These are phyloP conservation scores for Trifolium pratense DNA, from an alignment of 306 rosid genomes.

Conservation along the genomic window DNA sequence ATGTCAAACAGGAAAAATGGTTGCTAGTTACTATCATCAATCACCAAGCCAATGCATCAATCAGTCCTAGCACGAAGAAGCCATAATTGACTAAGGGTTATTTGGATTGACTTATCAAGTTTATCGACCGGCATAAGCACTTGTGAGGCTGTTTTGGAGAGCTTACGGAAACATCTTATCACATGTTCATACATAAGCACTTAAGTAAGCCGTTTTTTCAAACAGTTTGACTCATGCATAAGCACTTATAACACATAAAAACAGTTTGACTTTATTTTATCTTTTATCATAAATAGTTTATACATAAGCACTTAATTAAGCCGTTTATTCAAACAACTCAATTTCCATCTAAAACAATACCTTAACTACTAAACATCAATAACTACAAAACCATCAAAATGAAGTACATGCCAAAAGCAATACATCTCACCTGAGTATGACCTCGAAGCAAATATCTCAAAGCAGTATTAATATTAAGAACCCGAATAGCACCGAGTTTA, in stretches of 20 bases:
- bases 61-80: constrained; percentile 24
- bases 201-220: no score
- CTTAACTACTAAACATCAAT: constrained; percentile 33
- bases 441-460: constrained; percentile 74
- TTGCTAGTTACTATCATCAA: constrained; percentile 5
- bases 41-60: constrained; percentile 33
- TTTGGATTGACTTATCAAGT: neutral
- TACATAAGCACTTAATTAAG: neutral
- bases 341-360: neutral
- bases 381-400: neutral
- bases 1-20: constrained; percentile 34
- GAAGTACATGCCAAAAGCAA: neutral
- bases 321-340: neutral
- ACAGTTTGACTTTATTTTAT: neutral
- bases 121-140: neutral
- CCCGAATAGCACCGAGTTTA: constrained; percentile 69
- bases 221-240: no score
- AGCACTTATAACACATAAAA: neutral
- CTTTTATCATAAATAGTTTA: neutral
- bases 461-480: constrained; percentile 73
- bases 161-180: neutral
- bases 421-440: constrained; percentile 67
- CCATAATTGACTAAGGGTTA: constrained; percentile 7
- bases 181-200: no score
- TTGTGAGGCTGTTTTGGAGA: neutral